These are phyloP conservation scores for Paramyrothecium roridum DNA, from an alignment of 2,329 filamentous ascomycete species.

Conservation along the genomic window DNA sequence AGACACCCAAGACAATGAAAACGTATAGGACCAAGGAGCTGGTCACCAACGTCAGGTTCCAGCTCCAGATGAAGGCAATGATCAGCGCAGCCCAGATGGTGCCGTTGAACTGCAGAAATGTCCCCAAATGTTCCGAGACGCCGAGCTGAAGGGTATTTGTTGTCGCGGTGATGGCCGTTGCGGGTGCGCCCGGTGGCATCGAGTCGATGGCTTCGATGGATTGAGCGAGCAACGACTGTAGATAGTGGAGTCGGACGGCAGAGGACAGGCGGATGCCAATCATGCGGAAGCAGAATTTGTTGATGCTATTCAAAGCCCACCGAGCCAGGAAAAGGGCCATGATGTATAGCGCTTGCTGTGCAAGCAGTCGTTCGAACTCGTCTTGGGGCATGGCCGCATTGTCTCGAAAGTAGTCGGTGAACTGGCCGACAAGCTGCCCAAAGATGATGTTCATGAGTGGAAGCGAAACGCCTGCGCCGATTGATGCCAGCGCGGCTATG, in stretches of 20 bases:
- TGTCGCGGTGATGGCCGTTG: conserved; percentile 49
- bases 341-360: conserved; percentile 19
- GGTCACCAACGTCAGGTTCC: conserved; percentile 48
- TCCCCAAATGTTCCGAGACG: conserved; percentile 48
- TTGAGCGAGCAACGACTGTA: conserved; percentile 46
- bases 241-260: conserved; percentile 46
- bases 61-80: conserved; percentile 50
- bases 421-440: conserved; percentile 22
- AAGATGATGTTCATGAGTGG: conserved; percentile 36
- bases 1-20: conserved; percentile 21
- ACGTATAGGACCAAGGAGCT: conserved; percentile 44
- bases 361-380: conserved; percentile 8
- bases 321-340: conserved; percentile 18
- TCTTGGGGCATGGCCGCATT: conserved; percentile 10
- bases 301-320: conserved; percentile 17
- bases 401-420: conserved; percentile 19
- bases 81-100: conserved; percentile 41
- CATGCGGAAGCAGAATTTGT: conserved; percentile 36
- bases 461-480: conserved; percentile 27
- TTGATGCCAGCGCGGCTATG: conserved; percentile 23
- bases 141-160: conserved; percentile 52
- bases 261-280: conserved; percentile 49
- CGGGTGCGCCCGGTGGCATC: conserved; percentile 46
- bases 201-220: conserved; percentile 47
- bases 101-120: conserved; percentile 38